These are phyloP conservation scores for Lolium perenne DNA, from an alignment of 176 grass and related monocot genomes.

Conservation along the genomic window DNA sequence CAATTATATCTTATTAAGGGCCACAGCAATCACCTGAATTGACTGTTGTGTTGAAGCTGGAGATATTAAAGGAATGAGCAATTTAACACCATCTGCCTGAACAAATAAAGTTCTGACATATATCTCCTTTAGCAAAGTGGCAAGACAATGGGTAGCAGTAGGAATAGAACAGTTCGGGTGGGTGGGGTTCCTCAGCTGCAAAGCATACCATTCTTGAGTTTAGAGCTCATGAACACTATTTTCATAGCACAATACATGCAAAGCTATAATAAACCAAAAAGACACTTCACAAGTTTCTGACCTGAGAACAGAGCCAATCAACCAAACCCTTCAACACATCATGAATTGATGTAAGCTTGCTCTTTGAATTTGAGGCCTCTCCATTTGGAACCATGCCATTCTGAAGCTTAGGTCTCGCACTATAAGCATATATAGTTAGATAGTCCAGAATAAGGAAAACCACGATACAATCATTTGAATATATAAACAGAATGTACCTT, in stretches of 20 bases:
- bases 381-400: slow-evolving; percentile 68
- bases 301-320: slow-evolving; percentile 96
- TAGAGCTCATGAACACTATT: slow-evolving; percentile 19
- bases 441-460: slow-evolving; percentile 36
- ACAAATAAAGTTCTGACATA: slow-evolving; percentile 87
- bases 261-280: slow-evolving; percentile 25
- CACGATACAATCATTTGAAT: slow-evolving; percentile 24
- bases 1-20: slow-evolving; percentile 29
- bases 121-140: slow-evolving; percentile 70
- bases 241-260: slow-evolving; percentile 30
- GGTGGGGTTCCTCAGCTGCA: slow-evolving; percentile 85
- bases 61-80: slow-evolving; percentile 86
- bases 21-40: slow-evolving; percentile 69
- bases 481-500: slow-evolving; percentile 55
- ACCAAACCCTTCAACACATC: slow-evolving; percentile 80
- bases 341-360: slow-evolving; percentile 74
- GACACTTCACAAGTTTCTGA: slow-evolving; percentile 44
- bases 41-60: slow-evolving; percentile 95
- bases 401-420: slow-evolving; percentile 71
- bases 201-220: slow-evolving; percentile 47
- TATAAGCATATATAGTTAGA: slow-evolving; percentile 48
- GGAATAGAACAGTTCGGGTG: slow-evolving; percentile 77
- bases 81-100: slow-evolving; percentile 82
- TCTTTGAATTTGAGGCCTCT: slow-evolving; percentile 86
- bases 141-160: slow-evolving; percentile 71